phyloP scores from a whole-genome alignment of 2,329 filamentous ascomycete species.

The Massarina eburnea region DNA sequence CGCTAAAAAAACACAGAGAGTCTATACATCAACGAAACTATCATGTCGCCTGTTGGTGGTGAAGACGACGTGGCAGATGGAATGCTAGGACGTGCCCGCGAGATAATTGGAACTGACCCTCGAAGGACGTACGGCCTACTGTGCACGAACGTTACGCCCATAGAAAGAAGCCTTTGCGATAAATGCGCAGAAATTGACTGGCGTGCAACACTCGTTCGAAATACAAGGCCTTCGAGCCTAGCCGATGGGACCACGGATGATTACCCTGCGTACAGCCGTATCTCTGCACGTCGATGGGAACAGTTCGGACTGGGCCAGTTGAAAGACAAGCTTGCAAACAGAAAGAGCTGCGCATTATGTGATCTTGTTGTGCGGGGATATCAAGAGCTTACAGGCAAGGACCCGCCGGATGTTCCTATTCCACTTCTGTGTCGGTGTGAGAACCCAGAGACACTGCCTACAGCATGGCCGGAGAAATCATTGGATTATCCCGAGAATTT shows the following conservation, averaged over 20 bases:
- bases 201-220: background rate
- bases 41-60: background rate
- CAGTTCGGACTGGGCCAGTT: background rate
- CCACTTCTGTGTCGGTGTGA: background rate
- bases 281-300: background rate
- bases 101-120: background rate
- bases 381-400: background rate
- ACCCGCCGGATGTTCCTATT: background rate
- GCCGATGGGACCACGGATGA: background rate
- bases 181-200: background rate
- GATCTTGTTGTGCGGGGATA: background rate
- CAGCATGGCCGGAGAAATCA: background rate
- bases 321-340: background rate
- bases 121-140: background rate
- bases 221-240: background rate
- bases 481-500: constrained; percentile 1
- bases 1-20: background rate
- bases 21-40: background rate
- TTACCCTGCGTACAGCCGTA: background rate
- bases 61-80: background rate
- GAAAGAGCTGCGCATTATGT: background rate
- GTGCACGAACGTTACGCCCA: background rate
- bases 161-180: background rate
- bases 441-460: background rate
- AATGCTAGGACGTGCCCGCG: background rate